A percentile compares a stretch with the other conserved stretches of the same genome.
phyloP scores from a whole-genome alignment of 257 asterid genomes.

The Phtheirospermum japonicum region DNA sequence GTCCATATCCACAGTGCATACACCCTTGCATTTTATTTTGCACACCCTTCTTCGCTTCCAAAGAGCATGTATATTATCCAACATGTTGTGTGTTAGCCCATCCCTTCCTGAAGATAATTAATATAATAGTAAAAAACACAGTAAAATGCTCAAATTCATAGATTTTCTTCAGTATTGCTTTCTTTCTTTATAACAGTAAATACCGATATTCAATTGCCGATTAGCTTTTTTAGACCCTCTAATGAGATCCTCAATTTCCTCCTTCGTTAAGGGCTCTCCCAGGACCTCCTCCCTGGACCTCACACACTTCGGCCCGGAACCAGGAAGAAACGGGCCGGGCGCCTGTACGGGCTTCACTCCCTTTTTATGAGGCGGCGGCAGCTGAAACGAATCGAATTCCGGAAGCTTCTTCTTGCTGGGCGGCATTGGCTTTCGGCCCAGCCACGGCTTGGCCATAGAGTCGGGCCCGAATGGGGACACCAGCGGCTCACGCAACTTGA shows the following conservation, averaged over 20 bases:
- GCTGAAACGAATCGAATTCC: slow-evolving; percentile 80
- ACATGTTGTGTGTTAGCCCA: slow-evolving; percentile 93
- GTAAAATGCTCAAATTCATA: background rate
- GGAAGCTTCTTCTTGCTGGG: slow-evolving; percentile 78
- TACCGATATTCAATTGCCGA: slow-evolving; percentile 87
- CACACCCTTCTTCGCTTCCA: slow-evolving; percentile 92
- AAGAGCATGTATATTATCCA: slow-evolving; percentile 88
- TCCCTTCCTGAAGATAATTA: slow-evolving; percentile 66
- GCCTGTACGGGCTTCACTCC: slow-evolving; percentile 96
- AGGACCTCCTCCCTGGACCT: slow-evolving; percentile 65
- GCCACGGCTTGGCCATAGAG: slow-evolving; percentile 84
- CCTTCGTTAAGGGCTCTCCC: slow-evolving; percentile 77
- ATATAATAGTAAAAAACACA: slow-evolving; percentile 1
- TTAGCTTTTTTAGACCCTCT: slow-evolving; percentile 45
- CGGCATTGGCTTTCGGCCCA: slow-evolving; percentile 76
- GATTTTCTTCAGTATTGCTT: slow-evolving; percentile 1
- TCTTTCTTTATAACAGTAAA: background rate
- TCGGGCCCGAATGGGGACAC: slow-evolving; percentile 84
- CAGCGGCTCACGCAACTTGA: slow-evolving; percentile 75
- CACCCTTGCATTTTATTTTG: slow-evolving; percentile 94
- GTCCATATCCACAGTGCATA: slow-evolving; percentile 89
- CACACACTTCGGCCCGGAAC: slow-evolving; percentile 78
- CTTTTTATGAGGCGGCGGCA: slow-evolving; percentile 79
- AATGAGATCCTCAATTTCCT: slow-evolving; percentile 60
- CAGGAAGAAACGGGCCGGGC: slow-evolving; percentile 87